A percentile compares a stretch with the other conserved stretches of the same genome.
Evolutionary conservation across 129 eudicot genomes (phyloP).

Genomic region (Chrysanthemum seticuspe): DNA sequence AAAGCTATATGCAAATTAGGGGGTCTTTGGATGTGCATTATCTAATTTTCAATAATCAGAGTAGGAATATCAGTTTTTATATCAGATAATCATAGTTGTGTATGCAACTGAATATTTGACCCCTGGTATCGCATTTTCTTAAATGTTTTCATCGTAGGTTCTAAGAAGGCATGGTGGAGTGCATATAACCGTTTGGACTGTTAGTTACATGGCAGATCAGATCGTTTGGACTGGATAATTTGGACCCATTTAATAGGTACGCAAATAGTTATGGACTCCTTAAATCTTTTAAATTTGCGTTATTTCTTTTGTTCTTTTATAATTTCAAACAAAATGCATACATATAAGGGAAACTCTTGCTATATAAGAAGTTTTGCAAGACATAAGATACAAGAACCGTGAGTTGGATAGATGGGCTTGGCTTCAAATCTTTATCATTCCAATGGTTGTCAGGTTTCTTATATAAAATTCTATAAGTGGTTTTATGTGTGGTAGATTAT

Average conservation of each 20-base stretch:
- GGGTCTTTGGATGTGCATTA: too few species aligned
- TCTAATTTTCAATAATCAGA: too few species aligned
- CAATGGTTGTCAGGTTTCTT: too few species aligned
- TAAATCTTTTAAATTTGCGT: background rate
- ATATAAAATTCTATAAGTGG: too few species aligned
- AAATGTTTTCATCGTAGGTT: conserved; percentile 33
- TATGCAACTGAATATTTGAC: too few species aligned
- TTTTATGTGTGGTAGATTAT: too few species aligned
- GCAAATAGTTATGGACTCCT: background rate
- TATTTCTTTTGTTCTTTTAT: background rate
- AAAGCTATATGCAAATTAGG: background rate
- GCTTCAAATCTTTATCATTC: too few species aligned
- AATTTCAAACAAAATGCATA: conserved; percentile 72
- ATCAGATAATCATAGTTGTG: too few species aligned
- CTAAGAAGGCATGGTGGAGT: conserved; percentile 93
- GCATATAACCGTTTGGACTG: conserved; percentile 32
- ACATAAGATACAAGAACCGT: conserved; percentile 86
- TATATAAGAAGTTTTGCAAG: conserved; percentile 86
- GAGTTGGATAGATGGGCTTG: conserved; percentile 43
- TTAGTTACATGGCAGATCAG: conserved; percentile 96
- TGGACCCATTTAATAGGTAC: conserved; percentile 88
- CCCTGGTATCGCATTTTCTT: too few species aligned
- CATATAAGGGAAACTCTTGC: conserved; percentile 92
- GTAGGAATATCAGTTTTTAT: too few species aligned
- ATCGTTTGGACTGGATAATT: conserved; percentile 94